These are phyloP conservation scores for Erigeron philadelphicus DNA, from an alignment of 140 eudicot genomes.

Conservation along the genomic window DNA sequence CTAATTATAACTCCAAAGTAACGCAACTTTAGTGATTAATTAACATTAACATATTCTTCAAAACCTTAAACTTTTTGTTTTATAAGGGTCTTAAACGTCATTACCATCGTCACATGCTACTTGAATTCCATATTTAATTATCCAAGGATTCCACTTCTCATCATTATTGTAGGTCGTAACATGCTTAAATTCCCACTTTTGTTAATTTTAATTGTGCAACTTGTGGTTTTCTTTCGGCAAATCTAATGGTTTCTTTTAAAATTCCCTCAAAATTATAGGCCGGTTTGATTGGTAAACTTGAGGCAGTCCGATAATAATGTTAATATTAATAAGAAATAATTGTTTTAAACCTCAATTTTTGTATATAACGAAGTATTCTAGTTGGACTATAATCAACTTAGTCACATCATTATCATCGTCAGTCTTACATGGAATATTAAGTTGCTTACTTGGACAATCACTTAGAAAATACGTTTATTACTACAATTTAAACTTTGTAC, in stretches of 20 bases:
- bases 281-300: neutral
- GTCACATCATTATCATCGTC: too few species aligned
- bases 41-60: constrained; percentile 7
- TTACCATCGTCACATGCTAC: constrained; percentile 32
- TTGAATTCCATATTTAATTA: constrained; percentile 11
- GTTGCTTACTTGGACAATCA: too few species aligned
- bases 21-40: constrained; percentile 26
- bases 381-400: too few species aligned
- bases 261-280: neutral
- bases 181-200: constrained; percentile 27
- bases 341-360: too few species aligned
- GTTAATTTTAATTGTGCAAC: constrained; percentile 1
- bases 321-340: neutral
- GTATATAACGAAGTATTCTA: too few species aligned
- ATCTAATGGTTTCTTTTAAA: neutral
- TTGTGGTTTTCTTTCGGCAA: constrained; percentile 1
- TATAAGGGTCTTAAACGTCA: constrained; percentile 27
- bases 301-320: neutral
- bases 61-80: constrained; percentile 23
- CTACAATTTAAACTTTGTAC: too few species aligned
- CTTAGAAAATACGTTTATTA: too few species aligned
- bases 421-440: too few species aligned
- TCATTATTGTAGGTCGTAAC: constrained; percentile 32
- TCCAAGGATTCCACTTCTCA: constrained; percentile 28
- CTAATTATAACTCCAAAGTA: constrained; percentile 20